phyloP scores from a whole-genome alignment of 176 grass and related monocot genomes.

The barley (Hordeum vulgare) region DNA sequence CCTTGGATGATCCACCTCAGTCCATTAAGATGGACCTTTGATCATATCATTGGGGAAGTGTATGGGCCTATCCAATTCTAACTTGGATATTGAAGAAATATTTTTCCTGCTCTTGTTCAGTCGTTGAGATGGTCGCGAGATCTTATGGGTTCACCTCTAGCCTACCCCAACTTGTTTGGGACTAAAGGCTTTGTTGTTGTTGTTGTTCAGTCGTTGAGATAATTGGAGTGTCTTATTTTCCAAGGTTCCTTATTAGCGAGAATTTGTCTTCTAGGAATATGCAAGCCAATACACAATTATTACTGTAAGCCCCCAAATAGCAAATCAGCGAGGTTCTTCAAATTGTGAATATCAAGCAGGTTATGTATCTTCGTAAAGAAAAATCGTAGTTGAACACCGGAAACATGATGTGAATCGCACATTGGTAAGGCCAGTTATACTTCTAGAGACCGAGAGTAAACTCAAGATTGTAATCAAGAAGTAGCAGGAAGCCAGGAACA shows the following conservation, averaged over 20 bases:
- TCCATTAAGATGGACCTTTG: conserved; percentile 7
- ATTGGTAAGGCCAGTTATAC: neutral
- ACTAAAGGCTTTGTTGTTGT: too few relatives aligned
- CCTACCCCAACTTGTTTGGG: too few relatives aligned
- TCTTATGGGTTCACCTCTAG: too few relatives aligned
- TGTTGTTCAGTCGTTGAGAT: neutral
- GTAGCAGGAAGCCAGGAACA: conserved; percentile 7
- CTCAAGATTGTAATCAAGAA: conserved; percentile 4
- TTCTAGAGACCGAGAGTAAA: neutral
- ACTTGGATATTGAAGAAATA: neutral
- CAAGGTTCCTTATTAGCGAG: neutral
- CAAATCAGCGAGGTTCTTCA: neutral
- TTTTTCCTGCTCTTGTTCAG: neutral
- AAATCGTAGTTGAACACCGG: neutral
- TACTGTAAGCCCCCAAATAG: neutral
- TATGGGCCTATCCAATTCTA: conserved; percentile 3
- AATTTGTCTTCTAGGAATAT: neutral
- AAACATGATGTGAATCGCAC: neutral
- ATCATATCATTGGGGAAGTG: neutral
- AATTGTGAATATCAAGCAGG: neutral
- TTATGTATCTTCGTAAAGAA: neutral
- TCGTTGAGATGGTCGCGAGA: neutral
- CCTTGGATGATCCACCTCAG: neutral
- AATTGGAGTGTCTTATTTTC: neutral
- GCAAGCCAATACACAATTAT: neutral